Percentiles rank a stretch among this genome's conserved stretches.
phyloP scores from a whole-genome alignment of 1,284 basidiomycete species.

The Porodaedalea pini region DNA sequence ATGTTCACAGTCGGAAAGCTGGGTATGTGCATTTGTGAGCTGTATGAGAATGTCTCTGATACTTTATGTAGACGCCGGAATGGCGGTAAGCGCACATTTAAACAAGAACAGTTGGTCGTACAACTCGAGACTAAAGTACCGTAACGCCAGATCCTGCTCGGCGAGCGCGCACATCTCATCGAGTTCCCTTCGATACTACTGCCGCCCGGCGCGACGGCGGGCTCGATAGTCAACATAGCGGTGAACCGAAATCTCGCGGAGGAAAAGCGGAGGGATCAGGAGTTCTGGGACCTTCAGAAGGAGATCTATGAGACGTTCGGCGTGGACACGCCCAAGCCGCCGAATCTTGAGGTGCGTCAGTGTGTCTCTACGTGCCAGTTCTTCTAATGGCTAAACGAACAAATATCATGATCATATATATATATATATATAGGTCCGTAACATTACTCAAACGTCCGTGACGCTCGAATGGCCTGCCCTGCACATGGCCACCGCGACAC shows the following conservation, averaged over 20 bases:
- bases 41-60: slow-evolving; percentile 13
- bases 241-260: slow-evolving; percentile 82
- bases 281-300: slow-evolving; percentile 81
- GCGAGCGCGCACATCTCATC: slow-evolving; percentile 89
- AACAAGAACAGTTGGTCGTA: background rate
- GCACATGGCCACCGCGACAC: slow-evolving; percentile 79
- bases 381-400: background rate
- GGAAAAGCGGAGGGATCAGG: slow-evolving; percentile 74
- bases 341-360: slow-evolving; percentile 59
- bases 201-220: slow-evolving; percentile 84
- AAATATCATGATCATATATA: background rate
- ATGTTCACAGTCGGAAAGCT: slow-evolving; percentile 74
- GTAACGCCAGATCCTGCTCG: slow-evolving; percentile 76
- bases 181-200: slow-evolving; percentile 93
- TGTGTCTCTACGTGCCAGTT: background rate
- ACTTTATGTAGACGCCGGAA: slow-evolving; percentile 60
- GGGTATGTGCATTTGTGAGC: slow-evolving; percentile 37
- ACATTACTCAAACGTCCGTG: slow-evolving; percentile 92
- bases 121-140: background rate
- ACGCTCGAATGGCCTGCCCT: slow-evolving; percentile 89
- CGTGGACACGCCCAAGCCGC: slow-evolving; percentile 61
- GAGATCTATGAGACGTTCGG: slow-evolving; percentile 79
- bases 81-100: slow-evolving; percentile 55
- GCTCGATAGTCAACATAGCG: slow-evolving; percentile 95
- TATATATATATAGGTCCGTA: slow-evolving; percentile 61